Conservation (phyloP, 371 early-diverging fungal species). For the Edhazardia aedis region DNA sequence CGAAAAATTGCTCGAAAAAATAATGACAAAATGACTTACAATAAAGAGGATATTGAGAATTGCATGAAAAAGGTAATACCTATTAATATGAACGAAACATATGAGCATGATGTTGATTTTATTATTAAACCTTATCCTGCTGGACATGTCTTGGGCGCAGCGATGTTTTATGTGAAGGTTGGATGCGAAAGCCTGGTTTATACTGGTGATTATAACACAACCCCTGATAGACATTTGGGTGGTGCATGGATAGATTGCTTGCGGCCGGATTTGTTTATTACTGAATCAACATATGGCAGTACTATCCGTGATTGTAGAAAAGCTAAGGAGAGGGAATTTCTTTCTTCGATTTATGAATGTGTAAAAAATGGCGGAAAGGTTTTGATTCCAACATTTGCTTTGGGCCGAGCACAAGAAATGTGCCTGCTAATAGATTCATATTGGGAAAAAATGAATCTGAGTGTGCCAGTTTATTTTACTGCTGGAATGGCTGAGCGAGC, state of each 20-base stretch:
- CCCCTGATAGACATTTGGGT: slow-evolving; percentile 73
- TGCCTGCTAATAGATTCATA: slow-evolving; percentile 72
- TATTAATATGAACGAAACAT: slow-evolving; percentile 52
- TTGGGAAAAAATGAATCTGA: slow-evolving; percentile 69
- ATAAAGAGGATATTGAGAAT: slow-evolving; percentile 53
- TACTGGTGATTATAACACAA: slow-evolving; percentile 90
- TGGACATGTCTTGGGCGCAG: slow-evolving; percentile 88
- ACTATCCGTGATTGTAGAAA: slow-evolving; percentile 71
- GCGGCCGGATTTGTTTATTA: slow-evolving; percentile 66
- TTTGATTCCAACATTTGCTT: slow-evolving; percentile 74
- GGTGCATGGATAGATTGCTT: slow-evolving; percentile 71
- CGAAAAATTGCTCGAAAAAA: slow-evolving; percentile 59
- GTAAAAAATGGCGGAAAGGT: slow-evolving; percentile 67
- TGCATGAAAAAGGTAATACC: slow-evolving; percentile 70
- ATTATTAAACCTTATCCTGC: slow-evolving; percentile 68
- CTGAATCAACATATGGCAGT: slow-evolving; percentile 80
- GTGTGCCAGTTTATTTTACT: slow-evolving; percentile 66
- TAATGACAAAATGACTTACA: slow-evolving; percentile 45
- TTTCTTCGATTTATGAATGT: slow-evolving; percentile 65
- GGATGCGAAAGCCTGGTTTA: slow-evolving; percentile 52
- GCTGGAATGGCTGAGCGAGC: slow-evolving; percentile 73
- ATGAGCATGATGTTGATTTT: slow-evolving; percentile 37
- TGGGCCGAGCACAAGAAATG: slow-evolving; percentile 79
- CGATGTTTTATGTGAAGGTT: slow-evolving; percentile 63
- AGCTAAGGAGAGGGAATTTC: slow-evolving; percentile 65